Evolutionary conservation across 2,329 filamentous ascomycete genomes (phyloP).

Genomic region (Pyricularia grisea): DNA sequence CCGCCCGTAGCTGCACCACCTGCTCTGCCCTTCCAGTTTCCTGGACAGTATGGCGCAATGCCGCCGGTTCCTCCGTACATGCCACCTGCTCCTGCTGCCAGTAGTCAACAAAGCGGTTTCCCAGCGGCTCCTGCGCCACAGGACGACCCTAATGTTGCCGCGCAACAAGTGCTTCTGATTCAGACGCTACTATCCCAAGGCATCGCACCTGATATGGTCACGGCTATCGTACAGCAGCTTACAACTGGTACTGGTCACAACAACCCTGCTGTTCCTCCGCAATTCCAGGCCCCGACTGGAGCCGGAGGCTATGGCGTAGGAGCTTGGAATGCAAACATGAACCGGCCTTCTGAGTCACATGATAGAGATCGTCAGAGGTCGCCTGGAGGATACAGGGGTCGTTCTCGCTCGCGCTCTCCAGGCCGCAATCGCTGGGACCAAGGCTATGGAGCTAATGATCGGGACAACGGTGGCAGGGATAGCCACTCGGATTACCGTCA

Average conservation of each 20-base stretch:
- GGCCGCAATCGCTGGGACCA: constrained; percentile 60
- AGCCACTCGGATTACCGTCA: constrained; percentile 71
- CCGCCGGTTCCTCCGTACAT: constrained; percentile 20
- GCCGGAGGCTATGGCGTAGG: constrained; percentile 13
- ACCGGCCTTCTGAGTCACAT: constrained; percentile 36
- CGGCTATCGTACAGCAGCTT: constrained; percentile 44
- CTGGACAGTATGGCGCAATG: constrained; percentile 13
- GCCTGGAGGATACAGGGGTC: constrained; percentile 44
- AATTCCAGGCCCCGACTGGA: neutral
- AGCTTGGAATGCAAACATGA: constrained; percentile 3
- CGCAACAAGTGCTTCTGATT: constrained; percentile 65
- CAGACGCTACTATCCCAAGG: constrained; percentile 69
- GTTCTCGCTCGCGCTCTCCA: constrained; percentile 73
- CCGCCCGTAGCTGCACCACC: constrained; percentile 49
- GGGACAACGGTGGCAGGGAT: constrained; percentile 39
- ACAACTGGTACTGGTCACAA: constrained; percentile 11
- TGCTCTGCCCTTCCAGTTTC: constrained; percentile 23
- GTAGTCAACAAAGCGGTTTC: constrained; percentile 4
- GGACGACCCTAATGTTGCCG: constrained; percentile 29
- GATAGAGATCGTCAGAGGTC: constrained; percentile 54
- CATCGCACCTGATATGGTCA: constrained; percentile 69
- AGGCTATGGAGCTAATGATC: constrained; percentile 54
- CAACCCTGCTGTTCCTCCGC: constrained; percentile 19
- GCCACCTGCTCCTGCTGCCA: constrained; percentile 11
- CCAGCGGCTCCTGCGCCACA: constrained; percentile 29